phyloP scores from a whole-genome alignment of 164 flowering plant genomes.

The Tetrastigma voinierianum region DNA sequence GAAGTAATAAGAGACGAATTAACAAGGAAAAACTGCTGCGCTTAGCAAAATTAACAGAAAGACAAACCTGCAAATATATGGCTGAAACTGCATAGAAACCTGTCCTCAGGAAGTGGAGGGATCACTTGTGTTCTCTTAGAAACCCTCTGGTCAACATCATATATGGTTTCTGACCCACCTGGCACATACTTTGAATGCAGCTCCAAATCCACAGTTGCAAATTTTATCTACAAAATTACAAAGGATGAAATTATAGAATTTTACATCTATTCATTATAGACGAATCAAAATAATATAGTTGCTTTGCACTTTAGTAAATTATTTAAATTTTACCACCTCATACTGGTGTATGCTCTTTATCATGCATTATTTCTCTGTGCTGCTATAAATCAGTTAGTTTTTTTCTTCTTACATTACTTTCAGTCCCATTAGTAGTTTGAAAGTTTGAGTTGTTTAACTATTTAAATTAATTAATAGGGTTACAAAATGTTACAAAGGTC shows the following conservation, averaged over 20 bases:
- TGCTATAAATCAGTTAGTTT: too few relatives aligned
- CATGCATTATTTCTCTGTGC: too few relatives aligned
- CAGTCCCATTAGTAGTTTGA: too few relatives aligned
- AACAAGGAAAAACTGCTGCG: not conserved
- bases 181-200: slow-evolving; percentile 79
- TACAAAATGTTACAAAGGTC: too few relatives aligned
- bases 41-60: not conserved
- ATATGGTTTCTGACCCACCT: slow-evolving; percentile 80
- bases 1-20: not conserved
- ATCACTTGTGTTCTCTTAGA: slow-evolving; percentile 68
- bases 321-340: too few relatives aligned
- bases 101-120: slow-evolving; percentile 84
- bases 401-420: too few relatives aligned
- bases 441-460: too few relatives aligned
- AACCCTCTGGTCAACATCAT: slow-evolving; percentile 77
- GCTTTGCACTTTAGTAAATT: too few relatives aligned
- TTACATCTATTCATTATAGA: not conserved
- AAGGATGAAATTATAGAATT: slow-evolving; percentile 3
- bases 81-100: slow-evolving; percentile 90
- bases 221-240: slow-evolving; percentile 55
- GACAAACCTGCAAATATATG: slow-evolving; percentile 91
- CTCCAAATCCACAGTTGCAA: slow-evolving; percentile 81
- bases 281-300: not conserved
- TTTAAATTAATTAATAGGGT: too few relatives aligned
- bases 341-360: too few relatives aligned